phyloP scores from a whole-genome alignment of 805 yeast genomes.

The Suhomyces emberorum region DNA sequence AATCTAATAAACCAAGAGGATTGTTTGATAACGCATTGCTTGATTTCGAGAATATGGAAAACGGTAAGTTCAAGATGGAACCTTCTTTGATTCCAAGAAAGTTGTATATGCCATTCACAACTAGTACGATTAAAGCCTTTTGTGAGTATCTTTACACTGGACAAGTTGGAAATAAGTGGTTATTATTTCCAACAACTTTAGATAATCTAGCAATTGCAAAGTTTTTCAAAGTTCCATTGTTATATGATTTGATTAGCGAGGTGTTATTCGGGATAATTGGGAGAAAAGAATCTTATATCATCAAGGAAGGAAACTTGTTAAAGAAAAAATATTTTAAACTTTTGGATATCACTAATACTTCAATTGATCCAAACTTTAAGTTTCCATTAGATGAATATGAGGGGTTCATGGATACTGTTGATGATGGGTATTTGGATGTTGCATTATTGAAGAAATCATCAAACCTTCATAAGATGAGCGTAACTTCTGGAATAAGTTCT shows the following conservation, averaged over 20 bases:
- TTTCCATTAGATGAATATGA: constrained; percentile 52
- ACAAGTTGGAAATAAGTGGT: constrained; percentile 74
- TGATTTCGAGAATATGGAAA: constrained; percentile 31
- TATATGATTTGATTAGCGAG: constrained; percentile 68
- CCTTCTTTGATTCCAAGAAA: constrained; percentile 66
- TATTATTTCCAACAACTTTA: constrained; percentile 63
- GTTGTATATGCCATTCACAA: constrained; percentile 64
- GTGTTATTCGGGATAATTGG: constrained; percentile 68
- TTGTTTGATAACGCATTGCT: constrained; percentile 23
- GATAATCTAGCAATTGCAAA: constrained; percentile 63
- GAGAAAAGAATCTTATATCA: constrained; percentile 55
- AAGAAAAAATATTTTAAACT: constrained; percentile 25
- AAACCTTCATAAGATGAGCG: constrained; percentile 22
- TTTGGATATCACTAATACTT: constrained; percentile 22
- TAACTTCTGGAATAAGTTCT: constrained; percentile 12
- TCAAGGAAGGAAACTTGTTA: constrained; percentile 38
- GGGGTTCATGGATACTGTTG: constrained; percentile 54
- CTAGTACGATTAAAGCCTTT: constrained; percentile 59
- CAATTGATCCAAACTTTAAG: constrained; percentile 20
- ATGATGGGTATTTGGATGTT: constrained; percentile 63
- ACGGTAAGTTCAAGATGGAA: constrained; percentile 43
- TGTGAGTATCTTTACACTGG: constrained; percentile 77
- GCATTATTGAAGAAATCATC: constrained; percentile 49
- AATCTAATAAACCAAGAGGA: constrained; percentile 1
- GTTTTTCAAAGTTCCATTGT: constrained; percentile 63